Base-by-base conservation (phyloP, 257 asterid genomes). In the Fraxinus excelsior region DNA sequence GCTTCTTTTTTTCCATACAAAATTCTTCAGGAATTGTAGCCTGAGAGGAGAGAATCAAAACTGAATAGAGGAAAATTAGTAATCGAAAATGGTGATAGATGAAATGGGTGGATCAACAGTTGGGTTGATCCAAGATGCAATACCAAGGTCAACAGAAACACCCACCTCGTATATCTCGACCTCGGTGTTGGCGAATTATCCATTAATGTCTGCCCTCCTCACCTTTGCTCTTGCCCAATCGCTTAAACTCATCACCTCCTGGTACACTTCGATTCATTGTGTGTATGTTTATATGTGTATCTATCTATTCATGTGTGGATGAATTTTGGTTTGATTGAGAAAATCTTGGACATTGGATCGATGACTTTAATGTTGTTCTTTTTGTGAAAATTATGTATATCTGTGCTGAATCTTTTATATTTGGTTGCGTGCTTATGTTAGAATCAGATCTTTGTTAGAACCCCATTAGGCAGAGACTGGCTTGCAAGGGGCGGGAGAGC, bases 161-260 rank as follows among this genome's bases (percentile, higher is more conserved):
- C 74, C 88, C 32, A 74, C 89, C 28, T 80, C 94, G 80, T 78
- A 83, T 70, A 25, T 78, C 1, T 67, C 88, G 0, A 79, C 79
- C 37, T 82, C 97, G 5, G 25, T 90, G 34, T 82, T 91, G 10
- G 42, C 91, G 29, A 96, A 93, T 79, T 87, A 82, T 84, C 97
- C 95, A 31, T 78, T 93, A 44, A 78, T 93, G 10, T 89, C 97
- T 53, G 93, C 97, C 74, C 78, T 93, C 74, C 31, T 96, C 12
- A 97, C 97, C 62, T 93, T 93, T 75, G 84, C 85, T 53, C 74
- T 93, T 76, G 98, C 97, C 68, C 98, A 95, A 87, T 82, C 89
- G 67, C 56, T 81, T 40, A 96, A 93, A 84, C 37, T 91, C 85
- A 44, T 93, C 81, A 78, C 92, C 74, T 76, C 92, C 46, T 87